Evolutionary conservation across 495 filamentous ascomycete genomes (phyloP), one percentile per base, ranked within the genome.

Genomic region (Paragyromitra xinjiangensis): DNA sequence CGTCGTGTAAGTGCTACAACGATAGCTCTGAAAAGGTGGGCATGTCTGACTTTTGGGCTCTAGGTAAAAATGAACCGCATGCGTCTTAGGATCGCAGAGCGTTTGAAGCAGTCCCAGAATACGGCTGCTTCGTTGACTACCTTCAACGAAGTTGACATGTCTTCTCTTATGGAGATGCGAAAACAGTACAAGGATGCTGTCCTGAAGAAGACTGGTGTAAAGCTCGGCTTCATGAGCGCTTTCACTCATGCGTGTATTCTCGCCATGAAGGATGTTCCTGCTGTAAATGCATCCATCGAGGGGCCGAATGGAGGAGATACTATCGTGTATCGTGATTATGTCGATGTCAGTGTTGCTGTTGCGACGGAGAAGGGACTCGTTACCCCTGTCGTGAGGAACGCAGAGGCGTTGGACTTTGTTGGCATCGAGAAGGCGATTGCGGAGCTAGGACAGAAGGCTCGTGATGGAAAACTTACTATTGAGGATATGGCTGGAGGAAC

Each of bases 71-170:
- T 99, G 95, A 98, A 98, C 87, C 92, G 96, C 66, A 99, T 99
- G 96, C 93, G 95, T 64, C 89, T 98, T 56, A 90, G 95, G 24
- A 99, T 98, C 76, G 93, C 95, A 24, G 95, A 99, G 87, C 94
- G 95, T 77, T 88, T 99, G 64, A 99, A 99, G 89, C 95, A 99
- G 83, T 98, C 95, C 16, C 95, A 99, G 86, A 98, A 99, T 86
- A 98, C 95, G 4, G 95, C 96, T 66, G 95, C 95, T 44, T 97
- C 95, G 16, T 86, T 99, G 64, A 98, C 95, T 19, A 99, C 95
- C 19, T 99, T 99, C 87, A 97, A 99, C 84, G 95, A 99, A 84
- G 95, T 99, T 63, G 96, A 99, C 83, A 99, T 99, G 96, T 98
- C 96, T 5, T 91, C 92, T 12, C 85, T 99, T 22, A 97, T 99